Evolutionary conservation across 495 filamentous ascomycete species (phyloP).

Genomic region (Lasiosphaeria miniovina): DNA sequence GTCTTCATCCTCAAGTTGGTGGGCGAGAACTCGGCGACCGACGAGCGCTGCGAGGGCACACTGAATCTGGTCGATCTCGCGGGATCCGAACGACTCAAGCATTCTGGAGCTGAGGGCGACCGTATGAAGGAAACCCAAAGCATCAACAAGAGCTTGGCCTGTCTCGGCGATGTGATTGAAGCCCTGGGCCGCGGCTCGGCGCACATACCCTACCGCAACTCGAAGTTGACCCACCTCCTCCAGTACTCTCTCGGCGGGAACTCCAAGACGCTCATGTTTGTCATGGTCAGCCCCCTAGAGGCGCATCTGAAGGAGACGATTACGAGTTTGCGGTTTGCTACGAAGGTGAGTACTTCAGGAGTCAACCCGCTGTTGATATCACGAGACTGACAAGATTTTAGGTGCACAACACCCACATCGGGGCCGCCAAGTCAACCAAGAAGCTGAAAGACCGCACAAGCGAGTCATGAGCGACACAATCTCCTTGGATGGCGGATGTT

Average conservation of each 20-base stretch:
- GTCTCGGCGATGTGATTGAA: slow-evolving; percentile 91
- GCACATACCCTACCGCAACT: slow-evolving; percentile 93
- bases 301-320: slow-evolving; percentile 90
- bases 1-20: slow-evolving; percentile 92
- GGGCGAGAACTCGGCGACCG: slow-evolving; percentile 76
- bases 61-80: slow-evolving; percentile 96
- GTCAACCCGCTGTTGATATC: not conserved
- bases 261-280: slow-evolving; percentile 97
- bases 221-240: slow-evolving; percentile 93
- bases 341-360: slow-evolving; percentile 58
- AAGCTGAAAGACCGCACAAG: slow-evolving; percentile 44
- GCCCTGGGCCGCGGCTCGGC: slow-evolving; percentile 81
- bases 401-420: slow-evolving; percentile 86
- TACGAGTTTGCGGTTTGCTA: slow-evolving; percentile 93
- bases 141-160: slow-evolving; percentile 91
- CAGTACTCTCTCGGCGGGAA: slow-evolving; percentile 95
- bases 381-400: slow-evolving; percentile 22
- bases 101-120: slow-evolving; percentile 78
- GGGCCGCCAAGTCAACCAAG: slow-evolving; percentile 74
- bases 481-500: too few relatives aligned
- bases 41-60: slow-evolving; percentile 84
- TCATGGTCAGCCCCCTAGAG: slow-evolving; percentile 93
- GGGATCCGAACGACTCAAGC: slow-evolving; percentile 85
- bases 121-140: slow-evolving; percentile 91
- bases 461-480: slow-evolving; percentile 14